Conservation (phyloP, 495 filamentous ascomycete species). For the Margaritispora aquatica region DNA sequence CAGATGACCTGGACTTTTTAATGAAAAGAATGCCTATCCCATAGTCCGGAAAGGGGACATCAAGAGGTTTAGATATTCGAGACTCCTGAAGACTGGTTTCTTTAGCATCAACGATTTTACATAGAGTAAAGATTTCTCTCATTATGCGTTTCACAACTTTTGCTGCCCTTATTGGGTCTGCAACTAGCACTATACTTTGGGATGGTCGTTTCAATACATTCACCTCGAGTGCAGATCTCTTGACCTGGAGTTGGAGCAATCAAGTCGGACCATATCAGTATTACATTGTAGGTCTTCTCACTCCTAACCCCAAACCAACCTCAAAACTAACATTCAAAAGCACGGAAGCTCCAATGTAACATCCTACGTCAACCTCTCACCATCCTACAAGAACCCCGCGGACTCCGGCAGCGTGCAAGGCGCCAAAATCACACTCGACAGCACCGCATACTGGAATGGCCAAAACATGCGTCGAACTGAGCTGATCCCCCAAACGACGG, state of each 20-base stretch:
- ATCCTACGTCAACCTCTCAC: slow-evolving; percentile 46
- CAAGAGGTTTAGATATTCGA: not conserved
- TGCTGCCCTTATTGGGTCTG: slow-evolving; percentile 11
- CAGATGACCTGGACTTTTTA: not conserved
- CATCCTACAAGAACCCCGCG: slow-evolving; percentile 60
- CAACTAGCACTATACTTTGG: slow-evolving; percentile 40
- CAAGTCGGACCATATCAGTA: slow-evolving; percentile 66
- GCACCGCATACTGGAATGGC: slow-evolving; percentile 56
- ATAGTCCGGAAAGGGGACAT: no score
- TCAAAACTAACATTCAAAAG: slow-evolving; percentile 30
- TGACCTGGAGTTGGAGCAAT: slow-evolving; percentile 58
- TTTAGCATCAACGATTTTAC: no score
- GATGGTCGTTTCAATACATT: slow-evolving; percentile 58
- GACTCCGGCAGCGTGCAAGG: slow-evolving; percentile 56
- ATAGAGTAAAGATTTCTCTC: not conserved
- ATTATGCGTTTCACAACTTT: slow-evolving; percentile 15
- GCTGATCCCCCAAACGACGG: slow-evolving; percentile 63
- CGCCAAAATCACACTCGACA: slow-evolving; percentile 62
- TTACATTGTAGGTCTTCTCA: slow-evolving; percentile 44
- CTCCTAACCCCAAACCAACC: slow-evolving; percentile 29
- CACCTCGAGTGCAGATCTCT: slow-evolving; percentile 38
- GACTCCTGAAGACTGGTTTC: no score
- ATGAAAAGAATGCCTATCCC: no score
- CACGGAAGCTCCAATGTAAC: slow-evolving; percentile 43
- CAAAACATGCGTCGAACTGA: slow-evolving; percentile 54